Base-by-base conservation (phyloP, 192 early-diverging fungal species). In the Coemansia sp. region DNA sequence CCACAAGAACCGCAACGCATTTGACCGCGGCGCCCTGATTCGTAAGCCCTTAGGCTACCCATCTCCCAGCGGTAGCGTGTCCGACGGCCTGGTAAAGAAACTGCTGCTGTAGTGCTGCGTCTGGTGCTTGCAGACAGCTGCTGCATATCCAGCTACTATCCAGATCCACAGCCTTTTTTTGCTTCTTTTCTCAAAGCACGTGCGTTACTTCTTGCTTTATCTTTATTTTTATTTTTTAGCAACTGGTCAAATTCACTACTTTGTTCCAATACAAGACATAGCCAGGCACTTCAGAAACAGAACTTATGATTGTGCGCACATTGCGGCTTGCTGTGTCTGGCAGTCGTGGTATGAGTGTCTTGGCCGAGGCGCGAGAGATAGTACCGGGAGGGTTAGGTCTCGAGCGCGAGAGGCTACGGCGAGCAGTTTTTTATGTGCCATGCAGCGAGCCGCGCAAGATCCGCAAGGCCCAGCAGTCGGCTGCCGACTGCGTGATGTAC, bases 1-100 rank as follows among this genome's bases (percentile, higher is more conserved):
- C 55, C 93, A 95, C 91, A 98, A 98, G 89, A 98, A 98, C 89
- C 76, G 89, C 78, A 98, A 98, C 82, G 84, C 87, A 29, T 94
- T 95, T 82, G 94, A 98, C 84, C 91, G 96, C 70, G 82, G 86
- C 54, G 84, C 72, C 29, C 76, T 91, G 6, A 84, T 91, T 20
- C 67, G 67, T 31, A 19, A 46, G 53, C 80, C 80, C 1, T 11
- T 74, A 6, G 80, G 80, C 53, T 66, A 59, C 39, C 68, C 57
- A 57, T 64, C 61, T 68, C 68, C 72, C 57, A 74, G 72, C 31
- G 71, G 71, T 57, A 62, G 63, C 36, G 8, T 36, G 2, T 36
- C 33, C 33, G 33, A 36, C 5, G 5, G 5, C 10, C 33, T 36
- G 6, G 33, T 36, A 6, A 10, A 6, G 33, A 6, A 36, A 10